Conservation (phyloP, 495 filamentous ascomycete species). For the Astrothelium macrocarpum region DNA sequence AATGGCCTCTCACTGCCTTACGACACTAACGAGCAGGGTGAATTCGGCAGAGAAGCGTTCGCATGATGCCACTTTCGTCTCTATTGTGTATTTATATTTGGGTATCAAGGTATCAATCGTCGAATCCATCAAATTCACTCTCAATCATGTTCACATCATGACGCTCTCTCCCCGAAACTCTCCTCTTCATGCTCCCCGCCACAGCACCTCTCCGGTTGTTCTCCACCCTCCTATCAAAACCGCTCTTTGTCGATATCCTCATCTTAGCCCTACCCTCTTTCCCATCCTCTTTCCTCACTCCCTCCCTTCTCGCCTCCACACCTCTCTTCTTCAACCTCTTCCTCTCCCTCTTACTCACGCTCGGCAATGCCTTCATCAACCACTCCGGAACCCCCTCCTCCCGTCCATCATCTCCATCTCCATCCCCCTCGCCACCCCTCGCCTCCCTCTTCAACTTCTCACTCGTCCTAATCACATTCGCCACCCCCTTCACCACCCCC, state of each 20-base stretch:
- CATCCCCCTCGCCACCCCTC: constrained; percentile 24
- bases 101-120: constrained; percentile 8
- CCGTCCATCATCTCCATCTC: constrained; percentile 30
- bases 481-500: constrained; percentile 78
- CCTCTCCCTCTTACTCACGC: constrained; percentile 69
- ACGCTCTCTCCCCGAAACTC: constrained; percentile 30
- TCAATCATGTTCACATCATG: constrained; percentile 31
- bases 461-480: constrained; percentile 78
- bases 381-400: constrained; percentile 62
- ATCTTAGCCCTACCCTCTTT: constrained; percentile 37
- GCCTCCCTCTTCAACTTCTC: constrained; percentile 43
- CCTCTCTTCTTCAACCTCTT: constrained; percentile 72
- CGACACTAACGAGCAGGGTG: background rate
- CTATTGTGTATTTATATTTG: background rate
- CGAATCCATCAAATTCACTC: constrained; percentile 56
- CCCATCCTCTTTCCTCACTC: constrained; percentile 34
- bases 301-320: constrained; percentile 53
- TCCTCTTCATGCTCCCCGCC: constrained; percentile 57
- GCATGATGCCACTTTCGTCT: background rate
- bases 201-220: constrained; percentile 67
- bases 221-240: constrained; percentile 71
- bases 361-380: constrained; percentile 80
- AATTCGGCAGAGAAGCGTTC: background rate
- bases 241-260: constrained; percentile 85
- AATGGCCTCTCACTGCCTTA: no score